Conservation (phyloP, 306 rosid species). For the Citrullus amarus region DNA sequence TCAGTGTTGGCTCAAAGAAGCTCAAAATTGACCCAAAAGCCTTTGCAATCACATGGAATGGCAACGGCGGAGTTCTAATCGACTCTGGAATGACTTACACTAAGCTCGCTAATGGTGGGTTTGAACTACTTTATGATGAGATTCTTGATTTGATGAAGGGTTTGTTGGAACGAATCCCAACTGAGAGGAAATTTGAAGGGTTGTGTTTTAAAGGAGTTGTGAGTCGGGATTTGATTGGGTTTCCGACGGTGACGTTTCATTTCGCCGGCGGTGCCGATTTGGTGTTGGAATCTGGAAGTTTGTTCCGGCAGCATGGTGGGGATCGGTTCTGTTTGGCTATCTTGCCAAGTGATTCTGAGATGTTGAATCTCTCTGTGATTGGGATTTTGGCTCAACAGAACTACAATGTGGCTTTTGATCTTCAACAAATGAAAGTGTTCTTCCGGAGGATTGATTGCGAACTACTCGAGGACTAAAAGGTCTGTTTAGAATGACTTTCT, state of each 20-base stretch:
- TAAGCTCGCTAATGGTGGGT: not conserved
- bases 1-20: not conserved
- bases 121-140: not conserved
- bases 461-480: not conserved
- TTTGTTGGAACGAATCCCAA: not conserved
- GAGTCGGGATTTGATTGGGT: not conserved
- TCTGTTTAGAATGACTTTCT: no score
- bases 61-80: slow-evolving; percentile 2
- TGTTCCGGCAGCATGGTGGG: not conserved
- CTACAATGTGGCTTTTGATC: slow-evolving; percentile 11
- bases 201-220: slow-evolving; percentile 1
- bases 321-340: slow-evolving; percentile 9
- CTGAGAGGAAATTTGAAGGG: not conserved
- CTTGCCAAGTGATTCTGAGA: not conserved
- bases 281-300: not conserved
- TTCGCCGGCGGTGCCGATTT: slow-evolving; percentile 4
- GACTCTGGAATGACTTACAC: slow-evolving; percentile 11
- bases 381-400: slow-evolving; percentile 12
- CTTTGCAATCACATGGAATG: not conserved
- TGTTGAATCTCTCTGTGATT: not conserved
- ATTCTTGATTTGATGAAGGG: not conserved
- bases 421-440: not conserved
- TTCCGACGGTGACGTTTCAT: slow-evolving; percentile 5
- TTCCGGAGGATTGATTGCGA: slow-evolving; percentile 8
- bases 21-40: not conserved